Conservation (phyloP, 192 early-diverging fungal species). For the Lunasporangiospora selenospora region DNA sequence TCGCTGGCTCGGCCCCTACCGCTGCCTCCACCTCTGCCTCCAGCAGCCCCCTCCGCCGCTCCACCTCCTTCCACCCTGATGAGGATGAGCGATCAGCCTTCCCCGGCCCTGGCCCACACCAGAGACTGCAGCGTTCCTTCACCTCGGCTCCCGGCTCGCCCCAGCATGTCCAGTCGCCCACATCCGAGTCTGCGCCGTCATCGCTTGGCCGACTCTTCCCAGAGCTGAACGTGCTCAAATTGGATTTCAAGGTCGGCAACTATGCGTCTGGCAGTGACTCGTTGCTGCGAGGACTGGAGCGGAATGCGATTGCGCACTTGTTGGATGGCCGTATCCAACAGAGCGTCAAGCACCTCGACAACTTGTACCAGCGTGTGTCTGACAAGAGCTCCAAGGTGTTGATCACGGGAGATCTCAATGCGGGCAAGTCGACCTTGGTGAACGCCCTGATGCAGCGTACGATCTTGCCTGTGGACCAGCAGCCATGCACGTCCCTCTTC, state of each 20-base stretch:
- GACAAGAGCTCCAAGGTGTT: constrained; percentile 94
- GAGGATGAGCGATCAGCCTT: constrained; percentile 25
- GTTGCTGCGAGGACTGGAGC: constrained; percentile 68
- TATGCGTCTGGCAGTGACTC: constrained; percentile 60
- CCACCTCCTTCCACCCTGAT: constrained; percentile 41
- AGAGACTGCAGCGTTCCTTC: constrained; percentile 44
- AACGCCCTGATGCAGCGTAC: constrained; percentile 92
- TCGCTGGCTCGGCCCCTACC: constrained; percentile 16
- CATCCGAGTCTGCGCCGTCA: constrained; percentile 2
- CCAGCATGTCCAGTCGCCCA: constrained; percentile 7
- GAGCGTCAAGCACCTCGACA: constrained; percentile 78
- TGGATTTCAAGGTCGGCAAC: constrained; percentile 74
- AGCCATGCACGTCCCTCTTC: constrained; percentile 97
- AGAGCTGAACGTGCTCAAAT: constrained; percentile 66
- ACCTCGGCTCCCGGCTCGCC: constrained; percentile 36
- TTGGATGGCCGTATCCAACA: constrained; percentile 74
- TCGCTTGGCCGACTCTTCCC: constrained; percentile 48
- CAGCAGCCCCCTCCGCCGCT: constrained; percentile 22
- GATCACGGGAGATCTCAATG: constrained; percentile 98
- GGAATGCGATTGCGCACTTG: constrained; percentile 73
- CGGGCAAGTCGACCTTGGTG: constrained; percentile 97
- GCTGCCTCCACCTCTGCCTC: constrained; percentile 20
- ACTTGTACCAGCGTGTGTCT: constrained; percentile 82
- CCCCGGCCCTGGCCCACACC: constrained; percentile 17
- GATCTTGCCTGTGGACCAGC: constrained; percentile 94